Conservation (phyloP, 768 basidiomycete genomes). For the Dioszegia crocea region DNA sequence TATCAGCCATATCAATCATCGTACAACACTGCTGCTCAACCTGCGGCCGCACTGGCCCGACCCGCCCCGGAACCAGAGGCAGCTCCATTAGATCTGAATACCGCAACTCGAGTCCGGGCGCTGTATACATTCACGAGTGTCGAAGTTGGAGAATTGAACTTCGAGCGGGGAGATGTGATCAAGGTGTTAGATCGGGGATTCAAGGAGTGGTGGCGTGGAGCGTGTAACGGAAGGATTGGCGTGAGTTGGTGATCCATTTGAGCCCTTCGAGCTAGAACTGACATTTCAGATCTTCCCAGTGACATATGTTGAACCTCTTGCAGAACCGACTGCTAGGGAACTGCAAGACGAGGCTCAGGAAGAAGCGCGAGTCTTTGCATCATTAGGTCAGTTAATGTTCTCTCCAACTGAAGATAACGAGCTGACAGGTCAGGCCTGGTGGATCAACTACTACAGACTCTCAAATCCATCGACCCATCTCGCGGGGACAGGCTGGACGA, state of each 20-base stretch:
- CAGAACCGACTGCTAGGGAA: constrained; percentile 73
- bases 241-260: constrained; percentile 17
- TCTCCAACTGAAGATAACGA: neutral
- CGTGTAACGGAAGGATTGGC: constrained; percentile 72
- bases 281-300: constrained; percentile 73
- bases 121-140: constrained; percentile 82
- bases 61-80: constrained; percentile 37
- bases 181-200: constrained; percentile 91
- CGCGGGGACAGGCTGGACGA: constrained; percentile 78
- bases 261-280: neutral
- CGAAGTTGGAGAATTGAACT: constrained; percentile 82
- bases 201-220: constrained; percentile 96
- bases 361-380: constrained; percentile 78
- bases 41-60: constrained; percentile 8
- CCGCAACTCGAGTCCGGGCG: constrained; percentile 79
- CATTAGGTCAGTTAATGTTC: constrained; percentile 44
- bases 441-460: constrained; percentile 54
- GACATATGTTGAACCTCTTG: constrained; percentile 74
- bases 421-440: constrained; percentile 37
- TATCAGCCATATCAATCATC: constrained; percentile 13
- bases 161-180: constrained; percentile 88
- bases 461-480: constrained; percentile 66
- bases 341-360: constrained; percentile 75
- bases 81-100: constrained; percentile 43
- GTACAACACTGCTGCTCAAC: neutral